These are phyloP conservation scores for Rhynchosporium secalis DNA, from an alignment of 2,329 filamentous ascomycete genomes.

Conservation along the genomic window DNA sequence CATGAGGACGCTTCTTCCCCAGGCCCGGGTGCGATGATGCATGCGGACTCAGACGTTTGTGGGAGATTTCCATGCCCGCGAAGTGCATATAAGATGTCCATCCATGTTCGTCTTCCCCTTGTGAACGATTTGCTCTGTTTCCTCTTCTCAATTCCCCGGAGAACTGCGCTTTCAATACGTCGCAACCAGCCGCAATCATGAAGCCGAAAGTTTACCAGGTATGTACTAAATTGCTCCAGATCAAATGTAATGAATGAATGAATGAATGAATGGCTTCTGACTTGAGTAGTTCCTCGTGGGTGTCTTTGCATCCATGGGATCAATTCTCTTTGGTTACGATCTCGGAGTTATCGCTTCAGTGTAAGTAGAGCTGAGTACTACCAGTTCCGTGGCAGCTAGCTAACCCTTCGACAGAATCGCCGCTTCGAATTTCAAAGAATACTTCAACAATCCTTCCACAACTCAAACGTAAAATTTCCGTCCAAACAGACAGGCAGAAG, in stretches of 20 bases:
- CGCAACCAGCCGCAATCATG: constrained; percentile 18
- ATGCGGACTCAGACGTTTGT: background rate
- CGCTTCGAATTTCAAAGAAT: constrained; percentile 46
- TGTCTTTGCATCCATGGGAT: constrained; percentile 56
- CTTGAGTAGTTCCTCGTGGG: constrained; percentile 40
- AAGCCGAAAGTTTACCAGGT: constrained; percentile 23
- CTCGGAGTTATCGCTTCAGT: constrained; percentile 49
- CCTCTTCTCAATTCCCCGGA: constrained; percentile 2
- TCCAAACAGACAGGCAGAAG: no score
- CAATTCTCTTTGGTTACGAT: constrained; percentile 56
- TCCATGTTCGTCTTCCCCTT: background rate
- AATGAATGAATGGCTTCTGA: background rate
- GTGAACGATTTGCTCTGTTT: background rate
- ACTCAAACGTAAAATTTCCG: constrained; percentile 33
- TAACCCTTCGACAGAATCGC: constrained; percentile 43
- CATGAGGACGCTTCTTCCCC: constrained; percentile 8
- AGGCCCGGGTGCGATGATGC: background rate
- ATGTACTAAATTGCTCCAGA: background rate
- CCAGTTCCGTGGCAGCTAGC: constrained; percentile 20
- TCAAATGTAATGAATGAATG: no score
- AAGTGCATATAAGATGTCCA: constrained; percentile 10
- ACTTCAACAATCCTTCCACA: constrained; percentile 42
- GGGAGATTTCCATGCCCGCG: background rate
- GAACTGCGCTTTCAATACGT: background rate
- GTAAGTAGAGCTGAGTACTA: constrained; percentile 16